Evolutionary conservation across 139 green algal genomes (phyloP), one percentile per base, ranked within the genome.

Genomic region (Chlamydomonas urium): DNA sequence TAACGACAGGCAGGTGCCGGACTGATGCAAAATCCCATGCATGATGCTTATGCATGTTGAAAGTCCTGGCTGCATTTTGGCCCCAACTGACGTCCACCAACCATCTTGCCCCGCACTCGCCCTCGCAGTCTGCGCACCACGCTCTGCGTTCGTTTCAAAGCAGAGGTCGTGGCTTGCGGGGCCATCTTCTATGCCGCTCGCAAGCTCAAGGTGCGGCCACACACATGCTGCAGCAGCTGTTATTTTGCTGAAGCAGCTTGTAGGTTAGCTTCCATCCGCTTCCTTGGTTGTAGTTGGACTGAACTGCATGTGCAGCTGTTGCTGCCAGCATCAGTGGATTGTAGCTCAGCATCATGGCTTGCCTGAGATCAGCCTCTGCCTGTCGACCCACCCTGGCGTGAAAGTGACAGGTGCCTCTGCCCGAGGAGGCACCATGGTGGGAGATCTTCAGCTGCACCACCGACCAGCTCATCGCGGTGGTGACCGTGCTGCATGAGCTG

Each of bases 61-160:
- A n/a, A n/a, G n/a, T n/a, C n/a, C n/a, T n/a, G n/a, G n/a, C n/a
- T n/a, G n/a, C n/a, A n/a, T n/a, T n/a, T n/a, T n/a, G n/a, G n/a
- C n/a, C n/a, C n/a, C n/a, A n/a, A n/a, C n/a, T n/a, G n/a, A n/a
- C n/a, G n/a, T n/a, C n/a, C n/a, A n/a, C n/a, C n/a, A n/a, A n/a
- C n/a, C n/a, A n/a, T n/a, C n/a, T n/a, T n/a, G n/a, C n/a, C 45
- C 32, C 63, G 28, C 36, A 28, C 28, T 70, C 61, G 24, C 50
- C 29, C 37, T 23, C 66, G 77, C 88, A 94, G 90, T 57, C 62
- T 94, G 53, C 76, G 87, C n/a, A 96, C 93, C 8, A 90, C 86
- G 3, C 83, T 98, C 31, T 98, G 94, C 71, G 86, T 98, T 37
- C 83, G 86, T 8, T 93, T 91, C 79, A 92, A 88, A 50, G 72